Evolutionary conservation across 257 asterid genomes (phyloP), one percentile per base, ranked within the genome.

Genomic region (Solanum appendiculatum): DNA sequence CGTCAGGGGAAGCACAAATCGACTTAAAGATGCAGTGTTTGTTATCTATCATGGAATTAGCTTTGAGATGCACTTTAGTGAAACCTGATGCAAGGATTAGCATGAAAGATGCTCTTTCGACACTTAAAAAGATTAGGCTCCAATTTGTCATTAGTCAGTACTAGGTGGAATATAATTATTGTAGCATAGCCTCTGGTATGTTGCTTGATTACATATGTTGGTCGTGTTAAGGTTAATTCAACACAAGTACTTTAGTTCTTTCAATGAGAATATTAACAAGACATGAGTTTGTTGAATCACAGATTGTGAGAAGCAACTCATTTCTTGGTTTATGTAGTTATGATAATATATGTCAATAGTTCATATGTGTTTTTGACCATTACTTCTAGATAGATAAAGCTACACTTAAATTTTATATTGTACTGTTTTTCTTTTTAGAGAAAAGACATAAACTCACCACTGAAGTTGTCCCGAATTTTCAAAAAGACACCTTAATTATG

Each of bases 191-290:
- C 12, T 74, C 54, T 20, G 5, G 33, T 37, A 10, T 75, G 83
- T 20, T 74, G 5, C 5, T 74, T 74, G 29, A 72, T 72, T 39
- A 3, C 33, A 25, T 74, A 23, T 37, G 10, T 23, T 16, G 20
- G 40, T 31, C 1, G 10, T 66, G 37, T 66, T 11, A 64, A 27
- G 96, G 94, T 21, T 94, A 18, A 2, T 51, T 21, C 25, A 20
- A 0, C 1, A 21, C n/a, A 51, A 51, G 60, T 18, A 56, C 64
- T 56, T 56, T 0, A 7, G 27, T 3, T 54, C 1, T 54, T 54
- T 20, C n/a, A 54, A 54, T 54, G 63, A 54, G n/a, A 54, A 54
- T 4, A 13, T 13, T 44, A 44, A n/a, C n/a, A n/a, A n/a, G n/a
- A n/a, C n/a, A n/a, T n/a, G n/a, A n/a, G n/a, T n/a, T n/a, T n/a